Evolutionary conservation across 108 stramenopile species (phyloP), one percentile per base, ranked within the genome.

Genomic region (Cyclotella choctawhatcheeana): DNA sequence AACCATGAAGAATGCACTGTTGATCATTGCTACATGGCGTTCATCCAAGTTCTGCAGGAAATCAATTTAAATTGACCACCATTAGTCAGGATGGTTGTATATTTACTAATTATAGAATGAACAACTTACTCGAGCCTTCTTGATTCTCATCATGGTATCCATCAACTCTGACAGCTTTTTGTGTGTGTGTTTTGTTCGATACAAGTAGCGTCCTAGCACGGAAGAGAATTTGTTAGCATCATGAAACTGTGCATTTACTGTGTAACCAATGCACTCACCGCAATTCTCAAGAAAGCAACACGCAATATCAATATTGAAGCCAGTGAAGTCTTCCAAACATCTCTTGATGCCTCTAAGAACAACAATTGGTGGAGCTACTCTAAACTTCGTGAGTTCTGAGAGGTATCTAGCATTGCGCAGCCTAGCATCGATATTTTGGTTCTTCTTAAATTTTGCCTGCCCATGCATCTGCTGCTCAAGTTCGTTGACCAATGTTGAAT

Each of bases 381-480:
- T 82, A 67, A 98, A 98, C 66, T 97, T 98, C 21, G 95, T 95
- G 7, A 98, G 79, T 74, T 98, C 98, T 10, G 94, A 90, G 37
- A 97, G 85, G 76, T 88, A 97, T 27, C 95, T 77, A 16, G 88
- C 93, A 51, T 92, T 97, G 27, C 83, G 72, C 59, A 94, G 60
- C 12, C 94, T 87, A 55, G 84, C 85, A 65, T 97, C 96, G 24
- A 95, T 54, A 58, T 87, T 86, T 71, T 86, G 82, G 64, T 93
- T 86, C 73, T 92, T 91, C 79, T 94, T 94, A 80, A 82, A 89
- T 51, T 85, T 82, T 3, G 93, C 87, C 64, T 90, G 90, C 18
- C 91, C 93, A 71, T 94, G 90, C 63, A 96, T 88, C 63, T 96
- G 93, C 45, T 90, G 84, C 55, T 92, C 88, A 44, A 96, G 67